These are phyloP conservation scores for Plantago coronopus DNA, from an alignment of 305 asterid species.

Conservation along the genomic window DNA sequence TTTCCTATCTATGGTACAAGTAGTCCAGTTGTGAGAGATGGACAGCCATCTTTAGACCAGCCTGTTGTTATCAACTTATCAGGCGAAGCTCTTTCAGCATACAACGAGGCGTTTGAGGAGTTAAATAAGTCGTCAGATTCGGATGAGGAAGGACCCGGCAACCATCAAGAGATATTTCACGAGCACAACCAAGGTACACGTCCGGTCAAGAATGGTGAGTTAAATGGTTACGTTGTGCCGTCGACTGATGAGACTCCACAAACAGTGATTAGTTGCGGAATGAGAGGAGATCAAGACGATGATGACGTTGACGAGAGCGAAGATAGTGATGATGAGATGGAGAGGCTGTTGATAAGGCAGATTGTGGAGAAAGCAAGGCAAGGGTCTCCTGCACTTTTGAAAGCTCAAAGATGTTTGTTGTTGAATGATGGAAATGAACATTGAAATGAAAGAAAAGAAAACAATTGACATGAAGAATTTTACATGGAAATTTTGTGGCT, in stretches of 20 bases:
- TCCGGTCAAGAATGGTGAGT: constrained; percentile 20
- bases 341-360: constrained; percentile 67
- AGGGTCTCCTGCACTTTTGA: constrained; percentile 81
- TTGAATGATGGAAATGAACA: constrained; percentile 29
- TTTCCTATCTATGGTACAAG: constrained; percentile 25
- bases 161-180: constrained; percentile 20
- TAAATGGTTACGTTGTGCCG: constrained; percentile 16
- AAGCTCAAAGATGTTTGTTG: constrained; percentile 64
- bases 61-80: constrained; percentile 58
- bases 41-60: constrained; percentile 28
- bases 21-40: constrained; percentile 36
- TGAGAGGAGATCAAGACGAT: constrained; percentile 15
- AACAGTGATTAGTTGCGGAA: constrained; percentile 12
- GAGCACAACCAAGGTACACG: constrained; percentile 17
- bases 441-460: neutral
- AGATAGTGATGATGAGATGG: constrained; percentile 60
- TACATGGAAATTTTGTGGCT: no score
- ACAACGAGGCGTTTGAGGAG: constrained; percentile 51
- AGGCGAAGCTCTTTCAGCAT: constrained; percentile 60
- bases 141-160: constrained; percentile 42
- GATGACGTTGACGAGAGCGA: constrained; percentile 26
- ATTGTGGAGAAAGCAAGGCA: constrained; percentile 75
- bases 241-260: constrained; percentile 18
- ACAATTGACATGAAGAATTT: neutral
- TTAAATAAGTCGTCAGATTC: constrained; percentile 45